A percentile compares a stretch with the other conserved stretches of the same genome.
Evolutionary conservation across 164 flowering plant species (phyloP).

Genomic region (Vitis vinifera): ASM3070453v1 NC_081815.1:16737001-16737500

Average conservation of each 20-base stretch:
- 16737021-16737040: background rate
- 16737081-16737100: background rate
- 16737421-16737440: background rate
- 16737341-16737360: background rate
- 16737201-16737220: background rate
- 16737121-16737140: background rate
- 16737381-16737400: background rate
- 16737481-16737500: no score
- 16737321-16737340: background rate
- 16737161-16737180: background rate
- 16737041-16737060: background rate
- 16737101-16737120: background rate
- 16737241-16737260: no score
- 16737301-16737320: background rate
- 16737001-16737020: no score
- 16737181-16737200: background rate
- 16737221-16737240: no score
- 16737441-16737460: background rate
- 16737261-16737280: background rate
- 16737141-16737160: no score
- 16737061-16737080: background rate
- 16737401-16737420: background rate
- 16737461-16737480: no score
- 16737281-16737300: background rate
- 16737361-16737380: background rate